Evolutionary conservation across 768 basidiomycete genomes (phyloP), one percentile per base, ranked within the genome.

Genomic region (Hygrocybe punicea): DNA sequence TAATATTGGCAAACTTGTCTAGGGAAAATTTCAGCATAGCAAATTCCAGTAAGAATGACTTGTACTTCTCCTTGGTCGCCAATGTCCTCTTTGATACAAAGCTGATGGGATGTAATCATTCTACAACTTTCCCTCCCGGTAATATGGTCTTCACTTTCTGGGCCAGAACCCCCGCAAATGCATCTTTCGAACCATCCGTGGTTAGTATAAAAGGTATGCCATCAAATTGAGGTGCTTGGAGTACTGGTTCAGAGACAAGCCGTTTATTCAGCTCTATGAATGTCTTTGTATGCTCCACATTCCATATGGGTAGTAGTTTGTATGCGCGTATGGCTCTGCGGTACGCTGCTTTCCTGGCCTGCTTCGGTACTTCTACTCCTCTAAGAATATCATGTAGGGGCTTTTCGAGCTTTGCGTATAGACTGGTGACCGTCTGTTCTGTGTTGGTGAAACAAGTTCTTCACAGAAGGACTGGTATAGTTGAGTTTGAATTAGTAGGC

Each of bases 81-180:
- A 73, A 69, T 1, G 73, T 75, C 0, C 66, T 37, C 55, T 75
- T 77, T 0, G 73, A 76, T 0, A 63, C 63, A 54, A 69, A 75
- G 8, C 57, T 72, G 1, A 75, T 60, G 0, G 74, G 72, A 23
- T 47, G 45, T 23, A 17, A 19, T 47, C 45, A 7, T 21, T n/a
- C 23, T 17, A 55, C 60, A 1, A 46, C 57, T 23, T 58, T 62
- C 1, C 73, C 69, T 21, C 58, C 63, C 2, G 68, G 58, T 0
- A 67, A 42, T 0, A 60, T 57, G 4, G 62, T 62, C 4, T 63
- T 51, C 36, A 59, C 55, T 1, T 56, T 39, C 53, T 77, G 76
- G 0, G 66, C 29, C 0, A 75, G 56, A 2, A 72, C 60, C 5
- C 60, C 74, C 0, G 63, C 72, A 51, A 75, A 77, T 0, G 71